Conservation (phyloP, 2,329 filamentous ascomycete genomes). For the Calonectria fujianensis region DNA sequence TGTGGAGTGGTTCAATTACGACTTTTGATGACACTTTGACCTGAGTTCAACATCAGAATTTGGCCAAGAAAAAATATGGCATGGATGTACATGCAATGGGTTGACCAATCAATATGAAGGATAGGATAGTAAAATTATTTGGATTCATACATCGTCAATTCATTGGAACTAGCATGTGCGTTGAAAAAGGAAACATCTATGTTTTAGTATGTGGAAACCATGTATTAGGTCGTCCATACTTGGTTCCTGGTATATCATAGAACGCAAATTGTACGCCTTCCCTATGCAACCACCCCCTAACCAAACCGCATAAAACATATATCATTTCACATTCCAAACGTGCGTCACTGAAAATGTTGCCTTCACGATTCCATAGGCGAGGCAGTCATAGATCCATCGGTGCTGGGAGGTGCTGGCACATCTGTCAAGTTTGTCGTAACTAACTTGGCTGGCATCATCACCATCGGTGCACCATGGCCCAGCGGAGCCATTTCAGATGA, state of each 20-base stretch:
- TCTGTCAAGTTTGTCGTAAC: conserved; percentile 35
- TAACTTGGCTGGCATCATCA: conserved; percentile 36
- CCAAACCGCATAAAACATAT: conserved; percentile 9
- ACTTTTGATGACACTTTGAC: background rate
- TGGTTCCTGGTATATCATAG: conserved; percentile 20
- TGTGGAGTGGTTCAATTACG: background rate
- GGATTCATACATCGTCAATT: conserved; percentile 16
- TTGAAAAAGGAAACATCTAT: conserved; percentile 10
- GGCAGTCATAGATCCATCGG: conserved; percentile 46
- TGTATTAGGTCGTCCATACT: conserved; percentile 22
- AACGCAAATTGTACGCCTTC: conserved; percentile 20
- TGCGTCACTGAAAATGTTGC: background rate
- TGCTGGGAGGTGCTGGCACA: conserved; percentile 41
- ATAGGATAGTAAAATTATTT: background rate
- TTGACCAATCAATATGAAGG: background rate
- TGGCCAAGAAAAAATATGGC: background rate
- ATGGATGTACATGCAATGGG: background rate
- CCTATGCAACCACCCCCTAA: conserved; percentile 13
- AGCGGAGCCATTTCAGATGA: conserved; percentile 39
- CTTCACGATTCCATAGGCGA: conserved; percentile 41
- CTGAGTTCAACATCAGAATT: background rate
- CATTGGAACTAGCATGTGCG: conserved; percentile 19
- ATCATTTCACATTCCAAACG: conserved; percentile 32
- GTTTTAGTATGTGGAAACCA: conserved; percentile 13
- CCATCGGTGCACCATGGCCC: conserved; percentile 26